phyloP scores from a whole-genome alignment of 768 basidiomycete species.

The Nevesoporus exiguus region DNA sequence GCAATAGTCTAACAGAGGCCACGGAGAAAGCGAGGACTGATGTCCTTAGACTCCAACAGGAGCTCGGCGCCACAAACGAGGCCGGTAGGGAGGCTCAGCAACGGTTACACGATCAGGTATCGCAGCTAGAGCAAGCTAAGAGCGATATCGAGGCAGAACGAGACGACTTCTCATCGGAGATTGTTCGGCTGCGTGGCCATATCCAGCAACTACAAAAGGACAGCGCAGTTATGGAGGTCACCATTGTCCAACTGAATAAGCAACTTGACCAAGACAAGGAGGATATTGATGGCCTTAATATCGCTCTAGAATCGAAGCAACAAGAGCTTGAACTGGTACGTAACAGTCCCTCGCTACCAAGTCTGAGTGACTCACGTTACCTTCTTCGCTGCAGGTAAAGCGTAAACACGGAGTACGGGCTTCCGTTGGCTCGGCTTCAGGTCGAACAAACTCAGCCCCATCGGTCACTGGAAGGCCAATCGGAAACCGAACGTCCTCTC shows the following conservation, averaged over 20 bases:
- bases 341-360: constrained; percentile 10
- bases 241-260: constrained; percentile 68
- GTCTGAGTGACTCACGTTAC: background rate
- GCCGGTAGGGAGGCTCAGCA: constrained; percentile 25
- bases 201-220: constrained; percentile 73
- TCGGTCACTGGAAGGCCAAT: constrained; percentile 27
- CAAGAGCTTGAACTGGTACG: constrained; percentile 87
- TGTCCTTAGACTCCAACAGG: constrained; percentile 40
- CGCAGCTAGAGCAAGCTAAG: constrained; percentile 31
- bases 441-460: constrained; percentile 41
- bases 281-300: constrained; percentile 80
- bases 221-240: constrained; percentile 82
- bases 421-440: constrained; percentile 56
- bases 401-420: constrained; percentile 55
- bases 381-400: constrained; percentile 49
- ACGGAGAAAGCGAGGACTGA: constrained; percentile 25
- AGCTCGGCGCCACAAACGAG: constrained; percentile 47
- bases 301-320: constrained; percentile 90
- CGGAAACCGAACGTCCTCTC: constrained; percentile 43
- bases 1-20: constrained; percentile 38
- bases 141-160: constrained; percentile 54
- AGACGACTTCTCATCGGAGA: constrained; percentile 41
- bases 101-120: constrained; percentile 17
- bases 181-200: constrained; percentile 56
- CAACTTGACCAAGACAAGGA: constrained; percentile 66